Percentiles rank a stretch among this genome's conserved stretches.
phyloP scores from a whole-genome alignment of 331 rosid genomes.

The Prunus yedoensis region DNA sequence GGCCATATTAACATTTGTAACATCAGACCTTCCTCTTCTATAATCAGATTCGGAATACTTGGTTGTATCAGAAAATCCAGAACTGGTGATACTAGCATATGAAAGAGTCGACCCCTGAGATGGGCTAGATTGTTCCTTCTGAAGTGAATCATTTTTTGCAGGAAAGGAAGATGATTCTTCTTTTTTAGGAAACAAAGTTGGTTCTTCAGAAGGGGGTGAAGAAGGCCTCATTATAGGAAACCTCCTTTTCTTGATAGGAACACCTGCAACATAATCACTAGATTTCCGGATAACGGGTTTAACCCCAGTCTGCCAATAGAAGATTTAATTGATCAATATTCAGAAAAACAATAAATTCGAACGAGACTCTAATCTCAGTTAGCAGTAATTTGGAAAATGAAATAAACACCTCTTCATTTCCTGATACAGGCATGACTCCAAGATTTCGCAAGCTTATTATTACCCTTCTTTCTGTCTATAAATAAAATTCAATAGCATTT shows the following conservation, averaged over 20 bases:
- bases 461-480: constrained; percentile 7
- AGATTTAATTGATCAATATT: constrained; percentile 33
- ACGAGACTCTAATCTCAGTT: constrained; percentile 13
- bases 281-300: constrained; percentile 31
- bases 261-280: constrained; percentile 47
- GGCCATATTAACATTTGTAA: constrained; percentile 27
- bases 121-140: constrained; percentile 47
- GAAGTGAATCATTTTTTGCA: constrained; percentile 35
- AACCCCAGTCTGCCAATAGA: constrained; percentile 46
- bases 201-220: constrained; percentile 58
- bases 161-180: constrained; percentile 38
- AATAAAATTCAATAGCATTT: constrained; percentile 11
- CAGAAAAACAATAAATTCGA: constrained; percentile 17
- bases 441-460: constrained; percentile 25
- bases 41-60: constrained; percentile 40
- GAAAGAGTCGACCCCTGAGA: constrained; percentile 52
- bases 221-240: constrained; percentile 56
- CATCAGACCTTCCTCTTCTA: constrained; percentile 41
- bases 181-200: constrained; percentile 30
- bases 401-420: constrained; percentile 51
- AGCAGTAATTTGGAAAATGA: constrained; percentile 17
- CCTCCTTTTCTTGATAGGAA: constrained; percentile 75
- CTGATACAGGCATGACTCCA: constrained; percentile 48
- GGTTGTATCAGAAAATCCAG: constrained; percentile 41
- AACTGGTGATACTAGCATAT: constrained; percentile 35